These are phyloP conservation scores for Diaporthe citrichinensis DNA, from an alignment of 2,329 filamentous ascomycete species.

Conservation along the genomic window DNA sequence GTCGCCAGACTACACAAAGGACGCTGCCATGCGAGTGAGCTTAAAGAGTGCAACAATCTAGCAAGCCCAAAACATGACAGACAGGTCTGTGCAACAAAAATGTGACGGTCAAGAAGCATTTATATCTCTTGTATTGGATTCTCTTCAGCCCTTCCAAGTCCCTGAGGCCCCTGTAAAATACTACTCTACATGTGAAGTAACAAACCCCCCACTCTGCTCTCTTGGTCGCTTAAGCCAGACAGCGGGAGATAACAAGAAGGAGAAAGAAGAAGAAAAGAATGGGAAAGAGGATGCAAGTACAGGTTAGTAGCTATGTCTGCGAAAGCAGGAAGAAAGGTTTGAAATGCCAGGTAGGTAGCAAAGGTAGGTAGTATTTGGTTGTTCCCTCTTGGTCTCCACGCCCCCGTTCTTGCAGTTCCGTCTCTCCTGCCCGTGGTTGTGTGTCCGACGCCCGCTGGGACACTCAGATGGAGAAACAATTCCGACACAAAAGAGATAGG, in stretches of 20 bases:
- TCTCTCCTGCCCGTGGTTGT: constrained; percentile 35
- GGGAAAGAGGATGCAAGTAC: not conserved
- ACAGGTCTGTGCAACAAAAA: not conserved
- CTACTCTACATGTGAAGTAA: not conserved
- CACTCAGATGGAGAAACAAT: constrained; percentile 25
- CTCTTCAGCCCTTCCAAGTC: not conserved
- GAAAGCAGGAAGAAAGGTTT: not conserved
- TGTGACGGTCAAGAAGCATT: not conserved
- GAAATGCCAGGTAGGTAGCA: constrained; percentile 1
- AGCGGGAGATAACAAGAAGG: not conserved
- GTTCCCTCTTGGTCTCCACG: not conserved
- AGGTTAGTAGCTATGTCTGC: constrained; percentile 16
- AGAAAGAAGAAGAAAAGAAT: not conserved
- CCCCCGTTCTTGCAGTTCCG: constrained; percentile 36
- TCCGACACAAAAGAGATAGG: constrained; percentile 32
- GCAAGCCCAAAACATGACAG: not conserved
- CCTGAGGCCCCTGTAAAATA: not conserved
- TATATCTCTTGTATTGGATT: not conserved
- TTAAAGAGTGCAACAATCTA: too few relatives aligned
- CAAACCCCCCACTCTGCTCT: not conserved
- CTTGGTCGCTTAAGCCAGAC: not conserved
- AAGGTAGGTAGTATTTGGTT: constrained; percentile 15
- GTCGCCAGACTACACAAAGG: not conserved
- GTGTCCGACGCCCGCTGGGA: constrained; percentile 8
- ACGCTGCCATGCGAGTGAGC: too few relatives aligned